These are phyloP conservation scores for Cercospora brassicicola DNA, from an alignment of 2,329 filamentous ascomycete genomes.

Conservation along the genomic window DNA sequence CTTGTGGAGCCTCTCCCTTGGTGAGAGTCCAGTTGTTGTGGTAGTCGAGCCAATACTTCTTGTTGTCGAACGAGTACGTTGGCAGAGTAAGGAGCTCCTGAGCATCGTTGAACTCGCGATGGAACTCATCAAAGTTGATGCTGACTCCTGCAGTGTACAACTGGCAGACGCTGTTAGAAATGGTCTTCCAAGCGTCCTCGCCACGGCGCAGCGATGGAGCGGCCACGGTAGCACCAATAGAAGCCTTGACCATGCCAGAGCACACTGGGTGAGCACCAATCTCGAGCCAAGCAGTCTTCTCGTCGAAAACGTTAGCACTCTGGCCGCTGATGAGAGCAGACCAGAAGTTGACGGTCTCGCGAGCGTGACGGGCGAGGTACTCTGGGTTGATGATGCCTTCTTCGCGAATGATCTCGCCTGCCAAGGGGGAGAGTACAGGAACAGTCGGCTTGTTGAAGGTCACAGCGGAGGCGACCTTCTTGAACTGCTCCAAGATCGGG, in stretches of 20 bases:
- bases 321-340: slow-evolving; percentile 61
- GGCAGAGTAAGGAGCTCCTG: slow-evolving; percentile 65
- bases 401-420: slow-evolving; percentile 60
- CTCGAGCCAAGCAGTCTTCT: slow-evolving; percentile 70
- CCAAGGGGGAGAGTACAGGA: slow-evolving; percentile 67
- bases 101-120: slow-evolving; percentile 59
- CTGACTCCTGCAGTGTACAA: slow-evolving; percentile 63
- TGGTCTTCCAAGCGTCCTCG: slow-evolving; percentile 64
- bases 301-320: slow-evolving; percentile 60
- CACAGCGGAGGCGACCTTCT: slow-evolving; percentile 55
- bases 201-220: slow-evolving; percentile 63
- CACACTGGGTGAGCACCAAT: slow-evolving; percentile 73
- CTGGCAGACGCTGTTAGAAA: slow-evolving; percentile 58
- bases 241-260: slow-evolving; percentile 66
- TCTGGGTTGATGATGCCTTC: slow-evolving; percentile 58
- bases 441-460: slow-evolving; percentile 59
- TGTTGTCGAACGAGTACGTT: slow-evolving; percentile 67
- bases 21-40: slow-evolving; percentile 69
- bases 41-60: slow-evolving; percentile 73
- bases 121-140: slow-evolving; percentile 71
- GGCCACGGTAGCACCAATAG: slow-evolving; percentile 58
- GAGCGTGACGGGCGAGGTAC: slow-evolving; percentile 65
- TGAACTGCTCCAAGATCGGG: slow-evolving; percentile 62
- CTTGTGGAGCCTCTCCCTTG: slow-evolving; percentile 60
- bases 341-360: slow-evolving; percentile 69